Conservation (phyloP, 164 flowering plant genomes). For the Vitis riparia region DNA sequence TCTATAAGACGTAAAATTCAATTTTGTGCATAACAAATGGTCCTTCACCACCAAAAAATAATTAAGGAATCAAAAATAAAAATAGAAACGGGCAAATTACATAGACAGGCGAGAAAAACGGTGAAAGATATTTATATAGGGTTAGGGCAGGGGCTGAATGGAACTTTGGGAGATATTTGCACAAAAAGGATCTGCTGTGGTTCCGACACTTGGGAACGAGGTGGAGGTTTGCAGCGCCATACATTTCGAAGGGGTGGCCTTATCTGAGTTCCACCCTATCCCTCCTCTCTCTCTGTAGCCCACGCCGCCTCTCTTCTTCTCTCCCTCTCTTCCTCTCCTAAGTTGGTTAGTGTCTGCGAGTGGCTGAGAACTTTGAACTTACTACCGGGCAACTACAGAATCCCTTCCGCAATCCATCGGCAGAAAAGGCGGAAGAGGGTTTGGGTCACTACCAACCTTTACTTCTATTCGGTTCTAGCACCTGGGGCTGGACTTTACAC, state of each 20-base stretch:
- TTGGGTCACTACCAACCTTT: not conserved
- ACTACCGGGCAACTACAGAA: not conserved
- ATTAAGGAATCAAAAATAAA: too few relatives aligned
- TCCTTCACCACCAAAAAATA: too few relatives aligned
- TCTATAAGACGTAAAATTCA: too few relatives aligned
- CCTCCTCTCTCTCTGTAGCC: conserved; percentile 4
- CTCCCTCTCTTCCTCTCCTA: conserved; percentile 5
- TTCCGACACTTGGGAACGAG: conserved; percentile 2
- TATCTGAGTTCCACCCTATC: conserved; percentile 15
- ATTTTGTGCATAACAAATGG: too few relatives aligned
- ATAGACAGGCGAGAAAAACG: too few relatives aligned
- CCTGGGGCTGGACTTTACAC: not conserved
- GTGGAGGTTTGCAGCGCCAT: conserved; percentile 40
- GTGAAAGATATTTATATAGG: too few relatives aligned
- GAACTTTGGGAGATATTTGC: not conserved
- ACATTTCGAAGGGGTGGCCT: conserved; percentile 36
- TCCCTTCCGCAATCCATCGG: too few relatives aligned
- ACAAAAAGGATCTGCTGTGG: not conserved
- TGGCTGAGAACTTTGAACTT: not conserved
- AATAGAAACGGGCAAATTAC: too few relatives aligned
- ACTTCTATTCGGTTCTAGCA: not conserved
- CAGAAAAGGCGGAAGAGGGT: too few relatives aligned
- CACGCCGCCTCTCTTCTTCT: not conserved
- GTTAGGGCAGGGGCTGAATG: not conserved
- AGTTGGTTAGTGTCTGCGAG: not conserved